Conservation (phyloP, 2,329 filamentous ascomycete species). For the Pseudofabraea citricarpa region DNA sequence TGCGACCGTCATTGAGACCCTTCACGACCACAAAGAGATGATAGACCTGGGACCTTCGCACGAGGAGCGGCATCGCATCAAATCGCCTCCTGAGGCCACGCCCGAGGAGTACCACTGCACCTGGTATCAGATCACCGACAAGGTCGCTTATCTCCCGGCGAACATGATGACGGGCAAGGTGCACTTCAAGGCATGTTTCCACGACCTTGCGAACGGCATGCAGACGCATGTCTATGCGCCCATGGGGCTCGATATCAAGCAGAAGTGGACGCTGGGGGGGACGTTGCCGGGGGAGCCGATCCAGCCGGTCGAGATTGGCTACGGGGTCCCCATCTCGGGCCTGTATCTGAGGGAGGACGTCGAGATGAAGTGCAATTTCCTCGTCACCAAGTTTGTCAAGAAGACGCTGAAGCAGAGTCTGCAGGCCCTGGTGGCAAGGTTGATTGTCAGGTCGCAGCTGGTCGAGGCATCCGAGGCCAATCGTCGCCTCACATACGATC, state of each 20-base stretch:
- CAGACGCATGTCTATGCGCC: slow-evolving; percentile 82
- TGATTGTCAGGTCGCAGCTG: slow-evolving; percentile 46
- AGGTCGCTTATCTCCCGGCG: slow-evolving; percentile 69
- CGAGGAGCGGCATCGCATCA: slow-evolving; percentile 62
- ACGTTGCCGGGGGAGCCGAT: slow-evolving; percentile 63
- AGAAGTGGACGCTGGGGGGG: slow-evolving; percentile 71
- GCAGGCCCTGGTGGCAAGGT: slow-evolving; percentile 59
- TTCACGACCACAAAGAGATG: slow-evolving; percentile 73
- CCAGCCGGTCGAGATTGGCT: slow-evolving; percentile 59
- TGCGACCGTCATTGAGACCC: slow-evolving; percentile 65
- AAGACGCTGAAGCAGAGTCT: slow-evolving; percentile 75
- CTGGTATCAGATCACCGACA: slow-evolving; percentile 79
- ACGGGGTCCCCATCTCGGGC: slow-evolving; percentile 60
- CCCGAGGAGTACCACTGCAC: slow-evolving; percentile 65
- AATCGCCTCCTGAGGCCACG: slow-evolving; percentile 60
- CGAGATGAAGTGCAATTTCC: slow-evolving; percentile 71
- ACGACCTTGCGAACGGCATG: slow-evolving; percentile 65
- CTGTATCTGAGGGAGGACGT: slow-evolving; percentile 80
- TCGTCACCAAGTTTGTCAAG: slow-evolving; percentile 72
- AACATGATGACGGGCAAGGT: slow-evolving; percentile 56
- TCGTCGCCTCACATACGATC: slow-evolving; percentile 9
- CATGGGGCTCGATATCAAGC: slow-evolving; percentile 71
- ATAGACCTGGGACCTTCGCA: slow-evolving; percentile 84
- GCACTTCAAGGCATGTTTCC: slow-evolving; percentile 75
- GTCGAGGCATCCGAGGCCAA: slow-evolving; percentile 19